Conservation (phyloP, 495 filamentous ascomycete species). For the Penicillium lagena region DNA sequence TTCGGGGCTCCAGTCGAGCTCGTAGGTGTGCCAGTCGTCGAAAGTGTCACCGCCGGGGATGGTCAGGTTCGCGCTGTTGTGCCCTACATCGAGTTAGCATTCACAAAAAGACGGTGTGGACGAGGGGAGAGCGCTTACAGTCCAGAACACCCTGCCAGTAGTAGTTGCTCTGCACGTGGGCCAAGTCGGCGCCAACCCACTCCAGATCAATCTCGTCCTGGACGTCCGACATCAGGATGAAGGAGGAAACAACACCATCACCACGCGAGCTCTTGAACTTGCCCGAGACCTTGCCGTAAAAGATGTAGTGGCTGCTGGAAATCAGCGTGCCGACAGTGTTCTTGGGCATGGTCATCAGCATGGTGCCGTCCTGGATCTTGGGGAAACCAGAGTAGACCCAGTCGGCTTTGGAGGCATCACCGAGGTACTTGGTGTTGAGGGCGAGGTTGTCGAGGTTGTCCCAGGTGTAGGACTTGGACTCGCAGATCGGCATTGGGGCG, state of each 20-base stretch:
- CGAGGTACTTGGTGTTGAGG: slow-evolving; percentile 74
- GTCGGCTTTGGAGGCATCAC: slow-evolving; percentile 67
- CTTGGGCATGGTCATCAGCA: slow-evolving; percentile 84
- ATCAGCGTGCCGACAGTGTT: slow-evolving; percentile 80
- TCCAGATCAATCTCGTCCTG: slow-evolving; percentile 99
- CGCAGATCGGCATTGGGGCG: slow-evolving; percentile 76
- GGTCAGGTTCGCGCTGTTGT: slow-evolving; percentile 64
- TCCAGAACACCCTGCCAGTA: slow-evolving; percentile 93
- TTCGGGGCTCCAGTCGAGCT: slow-evolving; percentile 89
- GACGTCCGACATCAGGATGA: slow-evolving; percentile 88
- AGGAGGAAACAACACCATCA: slow-evolving; percentile 85
- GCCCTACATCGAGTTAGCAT: slow-evolving; percentile 41
- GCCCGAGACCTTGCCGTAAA: slow-evolving; percentile 91
- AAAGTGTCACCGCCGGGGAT: slow-evolving; percentile 62
- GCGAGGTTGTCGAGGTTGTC: slow-evolving; percentile 60
- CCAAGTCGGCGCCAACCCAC: slow-evolving; percentile 77
- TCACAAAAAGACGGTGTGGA: no score
- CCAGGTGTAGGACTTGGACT: slow-evolving; percentile 61
- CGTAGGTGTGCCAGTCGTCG: slow-evolving; percentile 79
- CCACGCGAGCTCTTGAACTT: slow-evolving; percentile 81
- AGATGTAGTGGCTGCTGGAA: slow-evolving; percentile 83
- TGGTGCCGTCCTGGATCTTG: slow-evolving; percentile 46
- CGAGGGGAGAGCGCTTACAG: slow-evolving; percentile 53
- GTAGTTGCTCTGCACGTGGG: slow-evolving; percentile 82
- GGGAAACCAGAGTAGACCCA: slow-evolving; percentile 85